Percentiles rank a stretch among this genome's conserved stretches.
phyloP scores from a whole-genome alignment of 768 basidiomycete species.

The Krasilnikovozyma curviuscula region DNA sequence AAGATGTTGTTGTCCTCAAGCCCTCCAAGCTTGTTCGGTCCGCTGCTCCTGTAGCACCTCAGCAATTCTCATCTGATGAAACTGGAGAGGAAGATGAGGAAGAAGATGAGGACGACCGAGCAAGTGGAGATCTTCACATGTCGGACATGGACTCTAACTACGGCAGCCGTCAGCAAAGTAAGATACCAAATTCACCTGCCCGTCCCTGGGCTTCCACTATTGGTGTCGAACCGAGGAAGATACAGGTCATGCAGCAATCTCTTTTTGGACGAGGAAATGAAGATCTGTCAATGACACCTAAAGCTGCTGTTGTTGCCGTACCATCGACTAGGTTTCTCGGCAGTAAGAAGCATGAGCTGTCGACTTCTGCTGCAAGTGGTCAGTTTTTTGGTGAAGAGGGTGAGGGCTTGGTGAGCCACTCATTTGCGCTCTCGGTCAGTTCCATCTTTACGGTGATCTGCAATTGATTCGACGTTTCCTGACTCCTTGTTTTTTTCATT shows the following conservation, averaged over 20 bases:
- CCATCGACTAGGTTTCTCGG: too few species aligned
- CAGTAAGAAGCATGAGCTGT: too few species aligned
- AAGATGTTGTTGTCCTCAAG: too few species aligned
- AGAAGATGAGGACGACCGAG: conserved; percentile 13
- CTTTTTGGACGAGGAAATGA: conserved; percentile 34
- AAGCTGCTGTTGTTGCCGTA: not conserved
- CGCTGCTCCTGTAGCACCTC: not conserved
- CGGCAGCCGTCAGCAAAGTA: not conserved
- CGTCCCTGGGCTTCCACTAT: conserved; percentile 48
- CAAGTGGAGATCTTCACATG: not conserved
- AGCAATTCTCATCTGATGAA: not conserved
- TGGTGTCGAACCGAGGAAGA: conserved; percentile 65
- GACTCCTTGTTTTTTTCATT: not conserved
- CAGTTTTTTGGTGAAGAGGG: conserved; percentile 38
- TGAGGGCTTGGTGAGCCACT: conserved; percentile 36
- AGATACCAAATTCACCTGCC: not conserved
- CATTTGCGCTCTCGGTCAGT: conserved; percentile 2
- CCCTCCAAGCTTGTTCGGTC: not conserved
- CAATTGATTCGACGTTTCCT: too few species aligned
- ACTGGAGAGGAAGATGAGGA: not conserved
- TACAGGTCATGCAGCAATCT: conserved; percentile 85
- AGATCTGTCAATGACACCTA: not conserved
- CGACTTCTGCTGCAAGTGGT: too few species aligned
- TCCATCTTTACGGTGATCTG: not conserved
- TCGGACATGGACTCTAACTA: not conserved